Evolutionary conservation across 2,329 filamentous ascomycete species (phyloP).

Genomic region (Alternaria consortialis): DNA sequence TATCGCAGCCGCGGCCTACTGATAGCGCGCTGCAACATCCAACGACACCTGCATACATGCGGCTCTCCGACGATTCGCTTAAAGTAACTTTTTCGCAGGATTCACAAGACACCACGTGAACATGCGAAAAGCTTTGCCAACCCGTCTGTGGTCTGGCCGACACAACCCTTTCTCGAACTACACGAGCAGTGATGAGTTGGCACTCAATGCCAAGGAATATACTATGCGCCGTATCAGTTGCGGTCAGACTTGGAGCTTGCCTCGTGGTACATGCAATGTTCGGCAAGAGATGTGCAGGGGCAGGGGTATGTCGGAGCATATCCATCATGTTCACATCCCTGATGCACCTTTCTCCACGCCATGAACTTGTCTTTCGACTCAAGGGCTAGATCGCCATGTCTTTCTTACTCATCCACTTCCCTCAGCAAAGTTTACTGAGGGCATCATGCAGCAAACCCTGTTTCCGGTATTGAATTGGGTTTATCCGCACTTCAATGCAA

Average conservation of each 20-base stretch:
- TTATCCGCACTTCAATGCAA: neutral
- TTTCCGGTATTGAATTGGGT: neutral
- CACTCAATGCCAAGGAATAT: neutral
- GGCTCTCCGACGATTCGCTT: conserved; percentile 15
- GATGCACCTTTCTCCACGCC: conserved; percentile 7
- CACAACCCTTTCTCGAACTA: neutral
- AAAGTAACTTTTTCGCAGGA: neutral
- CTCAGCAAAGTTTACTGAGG: neutral
- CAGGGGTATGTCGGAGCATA: conserved; percentile 5
- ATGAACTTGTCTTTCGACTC: neutral
- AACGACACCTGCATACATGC: conserved; percentile 23
- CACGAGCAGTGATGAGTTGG: conserved; percentile 2
- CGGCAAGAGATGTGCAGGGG: conserved; percentile 14
- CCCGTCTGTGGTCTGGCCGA: neutral
- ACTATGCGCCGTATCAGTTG: conserved; percentile 7
- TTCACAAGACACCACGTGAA: conserved; percentile 16
- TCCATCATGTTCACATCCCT: conserved; percentile 2
- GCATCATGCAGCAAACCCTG: neutral
- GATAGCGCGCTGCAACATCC: conserved; percentile 27
- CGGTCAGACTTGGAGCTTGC: conserved; percentile 8
- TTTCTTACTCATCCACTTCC: neutral
- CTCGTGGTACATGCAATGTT: conserved; percentile 8
- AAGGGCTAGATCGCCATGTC: conserved; percentile 1
- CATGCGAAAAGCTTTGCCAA: conserved; percentile 1
- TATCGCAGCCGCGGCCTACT: conserved; percentile 30